phyloP scores from a whole-genome alignment of 208 protist genomes.

The Novymonas esmeraldas region DNA sequence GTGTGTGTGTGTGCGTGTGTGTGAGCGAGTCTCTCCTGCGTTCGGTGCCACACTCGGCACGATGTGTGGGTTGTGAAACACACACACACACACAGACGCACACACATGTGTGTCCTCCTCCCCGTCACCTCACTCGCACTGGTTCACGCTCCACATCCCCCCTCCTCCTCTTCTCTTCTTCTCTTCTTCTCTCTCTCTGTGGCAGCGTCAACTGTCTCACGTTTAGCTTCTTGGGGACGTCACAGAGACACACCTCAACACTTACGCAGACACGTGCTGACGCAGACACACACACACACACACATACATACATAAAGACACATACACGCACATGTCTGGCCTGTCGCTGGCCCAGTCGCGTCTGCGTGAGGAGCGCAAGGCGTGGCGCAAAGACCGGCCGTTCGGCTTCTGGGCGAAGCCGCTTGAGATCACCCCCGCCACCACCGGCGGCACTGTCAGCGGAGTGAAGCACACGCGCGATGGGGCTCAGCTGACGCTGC shows the following conservation, averaged over 20 bases:
- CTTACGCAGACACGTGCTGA: neutral
- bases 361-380: slow-evolving; percentile 88
- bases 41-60: slow-evolving; percentile 9
- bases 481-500: slow-evolving; percentile 13
- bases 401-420: slow-evolving; percentile 91
- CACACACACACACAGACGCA: neutral
- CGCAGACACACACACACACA: slow-evolving; percentile 1
- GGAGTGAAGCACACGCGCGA: slow-evolving; percentile 15
- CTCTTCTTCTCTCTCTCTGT: neutral
- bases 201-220: too few species aligned
- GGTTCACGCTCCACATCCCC: neutral
- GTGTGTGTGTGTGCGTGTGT: neutral
- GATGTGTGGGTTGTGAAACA: too few species aligned
- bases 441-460: neutral
- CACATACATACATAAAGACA: slow-evolving; percentile 2
- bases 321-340: slow-evolving; percentile 50
- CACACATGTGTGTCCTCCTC: slow-evolving; percentile 25
- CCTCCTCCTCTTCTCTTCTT: neutral
- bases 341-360: slow-evolving; percentile 81
- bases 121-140: neutral
- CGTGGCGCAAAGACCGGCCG: slow-evolving; percentile 83
- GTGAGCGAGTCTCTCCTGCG: neutral
- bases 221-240: too few species aligned
- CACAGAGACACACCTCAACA: neutral
- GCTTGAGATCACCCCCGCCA: slow-evolving; percentile 32